Conservation (phyloP, 169 alveolate species). For the Babesia caballi region DNA sequence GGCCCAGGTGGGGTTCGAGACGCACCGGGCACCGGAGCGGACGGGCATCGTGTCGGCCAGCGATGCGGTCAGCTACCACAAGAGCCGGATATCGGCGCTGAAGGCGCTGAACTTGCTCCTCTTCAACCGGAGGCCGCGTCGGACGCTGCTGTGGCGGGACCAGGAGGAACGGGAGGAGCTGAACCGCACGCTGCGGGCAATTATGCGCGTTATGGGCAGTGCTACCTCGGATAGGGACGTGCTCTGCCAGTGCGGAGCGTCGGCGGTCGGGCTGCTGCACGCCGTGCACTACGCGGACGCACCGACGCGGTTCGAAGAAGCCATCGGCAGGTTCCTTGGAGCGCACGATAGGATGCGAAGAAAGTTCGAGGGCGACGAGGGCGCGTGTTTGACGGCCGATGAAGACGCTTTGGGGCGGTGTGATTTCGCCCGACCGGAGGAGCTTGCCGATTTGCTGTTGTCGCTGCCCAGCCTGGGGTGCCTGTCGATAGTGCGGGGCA, state of each 20-base stretch:
- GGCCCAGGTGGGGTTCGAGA: constrained; percentile 7
- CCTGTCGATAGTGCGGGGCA: constrained; percentile 14
- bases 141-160: background rate
- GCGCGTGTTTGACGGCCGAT: background rate
- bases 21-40: background rate
- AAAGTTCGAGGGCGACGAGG: constrained; percentile 23
- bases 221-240: constrained; percentile 20
- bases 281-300: constrained; percentile 1
- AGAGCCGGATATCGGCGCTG: constrained; percentile 14
- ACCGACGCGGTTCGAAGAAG: background rate
- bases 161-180: background rate
- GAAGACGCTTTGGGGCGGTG: background rate
- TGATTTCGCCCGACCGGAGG: constrained; percentile 1
- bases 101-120: constrained; percentile 17
- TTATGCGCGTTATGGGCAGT: background rate
- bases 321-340: background rate
- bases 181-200: background rate
- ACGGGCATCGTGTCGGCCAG: background rate
- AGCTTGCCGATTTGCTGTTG: background rate
- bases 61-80: constrained; percentile 31
- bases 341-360: background rate
- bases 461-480: constrained; percentile 20
- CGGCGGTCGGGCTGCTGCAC: constrained; percentile 1
- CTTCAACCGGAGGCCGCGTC: background rate
- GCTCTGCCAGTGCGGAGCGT: constrained; percentile 26